Conservation (phyloP, 352 stramenopile species). For the Pythium sp. region DNA sequence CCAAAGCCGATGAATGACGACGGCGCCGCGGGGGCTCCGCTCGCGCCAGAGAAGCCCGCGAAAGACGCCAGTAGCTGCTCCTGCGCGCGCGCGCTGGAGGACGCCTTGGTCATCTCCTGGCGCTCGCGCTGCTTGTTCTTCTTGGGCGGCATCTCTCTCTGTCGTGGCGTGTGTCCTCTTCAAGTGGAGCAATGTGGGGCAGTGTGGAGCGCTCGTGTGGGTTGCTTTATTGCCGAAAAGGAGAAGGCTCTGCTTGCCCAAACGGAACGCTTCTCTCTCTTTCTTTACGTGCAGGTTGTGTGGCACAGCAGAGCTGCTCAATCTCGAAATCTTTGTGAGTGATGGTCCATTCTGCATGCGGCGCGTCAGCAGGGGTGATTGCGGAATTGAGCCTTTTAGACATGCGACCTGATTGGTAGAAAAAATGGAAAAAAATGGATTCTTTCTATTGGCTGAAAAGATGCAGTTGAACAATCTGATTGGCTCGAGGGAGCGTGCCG, state of each 20-base stretch:
- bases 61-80: conserved; percentile 47
- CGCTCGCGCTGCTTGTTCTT: conserved; percentile 89
- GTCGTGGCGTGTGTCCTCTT: neutral
- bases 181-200: neutral
- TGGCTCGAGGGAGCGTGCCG: conserved; percentile 9
- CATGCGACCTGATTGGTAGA: neutral
- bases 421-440: neutral
- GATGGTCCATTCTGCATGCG: neutral
- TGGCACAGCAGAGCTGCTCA: conserved; percentile 9
- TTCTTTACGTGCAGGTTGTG: conserved; percentile 12
- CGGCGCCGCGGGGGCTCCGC: conserved; percentile 10
- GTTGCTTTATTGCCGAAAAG: neutral
- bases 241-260: neutral
- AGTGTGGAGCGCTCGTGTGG: neutral
- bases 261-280: conserved; percentile 9
- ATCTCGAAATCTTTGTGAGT: neutral
- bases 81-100: conserved; percentile 75
- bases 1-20: conserved; percentile 73
- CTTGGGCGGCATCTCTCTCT: conserved; percentile 41
- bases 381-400: neutral
- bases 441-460: neutral
- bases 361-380: neutral
- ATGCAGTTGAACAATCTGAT: neutral
- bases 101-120: conserved; percentile 77
- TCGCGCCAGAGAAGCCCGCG: conserved; percentile 8